phyloP scores from a whole-genome alignment of 2,329 filamentous ascomycete species.

The Talaromyces amestolkiae region DNA sequence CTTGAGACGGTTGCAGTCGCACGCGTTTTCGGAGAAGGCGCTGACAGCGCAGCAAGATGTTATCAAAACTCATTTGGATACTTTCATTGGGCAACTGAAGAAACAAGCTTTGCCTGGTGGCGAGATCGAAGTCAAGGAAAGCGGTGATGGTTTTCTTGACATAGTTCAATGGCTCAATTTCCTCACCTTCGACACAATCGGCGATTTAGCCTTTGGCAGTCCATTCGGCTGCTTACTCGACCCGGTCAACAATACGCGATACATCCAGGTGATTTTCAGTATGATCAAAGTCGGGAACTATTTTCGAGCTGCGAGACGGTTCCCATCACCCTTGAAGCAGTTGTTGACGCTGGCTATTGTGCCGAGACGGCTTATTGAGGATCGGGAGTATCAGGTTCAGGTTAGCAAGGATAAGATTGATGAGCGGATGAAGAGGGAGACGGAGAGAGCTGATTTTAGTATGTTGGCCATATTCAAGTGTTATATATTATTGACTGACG shows the following conservation, averaged over 20 bases:
- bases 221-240: slow-evolving; percentile 27
- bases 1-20: neutral
- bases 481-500: neutral
- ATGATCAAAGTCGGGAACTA: neutral
- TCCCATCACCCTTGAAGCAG: neutral
- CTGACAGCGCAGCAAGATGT: slow-evolving; percentile 10
- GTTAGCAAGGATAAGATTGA: neutral
- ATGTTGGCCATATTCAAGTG: neutral
- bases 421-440: neutral
- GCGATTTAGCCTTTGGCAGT: slow-evolving; percentile 42
- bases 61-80: slow-evolving; percentile 22
- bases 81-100: slow-evolving; percentile 26
- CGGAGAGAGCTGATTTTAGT: neutral
- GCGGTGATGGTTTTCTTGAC: slow-evolving; percentile 24
- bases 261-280: neutral
- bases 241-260: neutral
- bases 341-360: neutral
- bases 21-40: slow-evolving; percentile 10
- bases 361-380: neutral
- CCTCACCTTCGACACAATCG: slow-evolving; percentile 43
- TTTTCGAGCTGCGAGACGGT: neutral
- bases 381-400: neutral
- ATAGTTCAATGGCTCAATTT: slow-evolving; percentile 37
- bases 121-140: neutral
- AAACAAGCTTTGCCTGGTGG: neutral